phyloP scores from a whole-genome alignment of 345 rosid species.

The Fremontodendron californicum region DNA sequence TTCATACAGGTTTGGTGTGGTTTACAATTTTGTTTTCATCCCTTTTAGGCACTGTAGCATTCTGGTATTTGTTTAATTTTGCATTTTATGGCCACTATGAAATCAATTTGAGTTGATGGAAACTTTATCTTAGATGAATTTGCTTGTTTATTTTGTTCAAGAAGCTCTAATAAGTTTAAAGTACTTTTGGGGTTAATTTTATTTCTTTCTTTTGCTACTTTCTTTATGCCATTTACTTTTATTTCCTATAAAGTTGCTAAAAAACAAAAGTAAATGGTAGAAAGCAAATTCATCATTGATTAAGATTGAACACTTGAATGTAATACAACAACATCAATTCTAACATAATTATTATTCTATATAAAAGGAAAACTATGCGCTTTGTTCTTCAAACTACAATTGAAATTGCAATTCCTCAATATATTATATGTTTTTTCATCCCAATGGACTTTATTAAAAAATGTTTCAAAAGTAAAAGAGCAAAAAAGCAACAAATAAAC shows the following conservation, averaged over 20 bases:
- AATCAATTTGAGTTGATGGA: background rate
- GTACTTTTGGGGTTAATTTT: background rate
- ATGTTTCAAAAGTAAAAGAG: background rate
- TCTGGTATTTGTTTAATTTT: background rate
- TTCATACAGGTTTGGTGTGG: background rate
- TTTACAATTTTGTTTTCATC: background rate
- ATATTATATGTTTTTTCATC: background rate
- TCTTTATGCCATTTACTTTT: background rate
- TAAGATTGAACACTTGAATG: background rate
- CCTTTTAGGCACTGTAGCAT: background rate
- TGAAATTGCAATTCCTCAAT: background rate
- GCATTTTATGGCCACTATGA: background rate
- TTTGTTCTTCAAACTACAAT: background rate
- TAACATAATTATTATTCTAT: background rate
- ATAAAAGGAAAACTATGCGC: background rate
- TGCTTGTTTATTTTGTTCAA: background rate
- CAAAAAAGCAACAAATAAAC: background rate
- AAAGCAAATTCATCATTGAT: background rate
- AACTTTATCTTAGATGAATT: background rate
- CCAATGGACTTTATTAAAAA: background rate
- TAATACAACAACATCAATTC: background rate
- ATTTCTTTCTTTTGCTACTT: background rate
- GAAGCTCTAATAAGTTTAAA: background rate
- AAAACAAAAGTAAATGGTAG: background rate
- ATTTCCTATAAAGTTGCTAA: background rate